A percentile compares a stretch with the other conserved stretches of the same genome.
Conservation (phyloP, 1,284 basidiomycete species). For the Sporisorium sorghi region DNA sequence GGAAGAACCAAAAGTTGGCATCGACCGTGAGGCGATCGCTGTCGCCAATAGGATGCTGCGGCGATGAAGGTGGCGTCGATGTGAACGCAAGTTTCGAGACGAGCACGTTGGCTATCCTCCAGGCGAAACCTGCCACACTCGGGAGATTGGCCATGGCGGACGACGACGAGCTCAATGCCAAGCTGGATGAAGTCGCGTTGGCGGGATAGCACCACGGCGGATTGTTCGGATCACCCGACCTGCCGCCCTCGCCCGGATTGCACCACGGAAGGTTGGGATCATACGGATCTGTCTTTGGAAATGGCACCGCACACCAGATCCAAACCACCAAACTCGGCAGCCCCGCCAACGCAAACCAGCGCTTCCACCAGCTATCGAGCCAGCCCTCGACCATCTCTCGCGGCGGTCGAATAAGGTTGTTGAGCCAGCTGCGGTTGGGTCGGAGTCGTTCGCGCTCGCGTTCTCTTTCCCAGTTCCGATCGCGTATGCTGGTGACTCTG, state of each 20-base stretch:
- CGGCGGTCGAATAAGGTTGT: constrained; percentile 70
- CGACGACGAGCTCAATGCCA: background rate
- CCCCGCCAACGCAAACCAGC: constrained; percentile 72
- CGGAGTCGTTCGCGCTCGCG: constrained; percentile 31
- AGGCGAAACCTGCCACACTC: constrained; percentile 22
- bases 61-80: background rate
- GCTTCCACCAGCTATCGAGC: constrained; percentile 72
- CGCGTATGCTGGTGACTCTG: constrained; percentile 44
- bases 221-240: constrained; percentile 39
- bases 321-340: constrained; percentile 73
- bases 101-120: constrained; percentile 20
- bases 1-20: constrained; percentile 68
- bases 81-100: constrained; percentile 15
- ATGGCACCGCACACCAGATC: constrained; percentile 74
- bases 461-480: constrained; percentile 45
- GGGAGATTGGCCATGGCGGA: constrained; percentile 8
- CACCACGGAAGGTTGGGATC: constrained; percentile 57
- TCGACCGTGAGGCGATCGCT: constrained; percentile 50
- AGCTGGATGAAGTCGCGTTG: constrained; percentile 16
- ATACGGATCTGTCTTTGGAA: constrained; percentile 72
- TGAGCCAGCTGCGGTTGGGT: constrained; percentile 46
- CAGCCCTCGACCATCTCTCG: constrained; percentile 71
- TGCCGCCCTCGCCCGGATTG: constrained; percentile 43
- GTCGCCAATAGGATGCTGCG: constrained; percentile 17
- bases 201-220: constrained; percentile 50